phyloP scores from a whole-genome alignment of 805 yeast species.

The Saccharomyces kudriavzevii region DNA sequence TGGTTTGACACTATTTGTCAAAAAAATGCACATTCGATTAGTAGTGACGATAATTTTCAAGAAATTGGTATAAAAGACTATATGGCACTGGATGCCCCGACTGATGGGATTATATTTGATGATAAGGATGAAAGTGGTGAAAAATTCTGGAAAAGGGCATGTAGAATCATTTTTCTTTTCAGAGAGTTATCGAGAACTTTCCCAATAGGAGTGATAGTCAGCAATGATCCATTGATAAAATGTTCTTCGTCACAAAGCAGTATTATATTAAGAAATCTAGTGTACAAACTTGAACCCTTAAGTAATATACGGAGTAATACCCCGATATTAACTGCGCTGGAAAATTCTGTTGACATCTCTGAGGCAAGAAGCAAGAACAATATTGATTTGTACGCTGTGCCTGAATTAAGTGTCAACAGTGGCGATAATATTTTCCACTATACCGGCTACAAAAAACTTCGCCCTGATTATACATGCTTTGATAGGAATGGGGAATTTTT shows the following conservation, averaged over 20 bases:
- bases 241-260: neutral
- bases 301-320: neutral
- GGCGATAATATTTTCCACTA: constrained; percentile 28
- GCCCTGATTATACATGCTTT: constrained; percentile 23
- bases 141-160: constrained; percentile 29
- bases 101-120: constrained; percentile 49
- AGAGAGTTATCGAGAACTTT: constrained; percentile 24
- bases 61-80: constrained; percentile 52
- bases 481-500: constrained; percentile 30
- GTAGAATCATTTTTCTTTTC: constrained; percentile 25
- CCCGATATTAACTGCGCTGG: neutral
- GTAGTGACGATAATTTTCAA: constrained; percentile 29
- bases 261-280: neutral
- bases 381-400: constrained; percentile 14
- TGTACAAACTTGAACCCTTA: neutral
- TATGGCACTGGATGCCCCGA: constrained; percentile 53
- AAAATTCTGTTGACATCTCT: neutral
- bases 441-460: constrained; percentile 26
- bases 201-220: constrained; percentile 5
- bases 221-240: constrained; percentile 5
- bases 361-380: constrained; percentile 21
- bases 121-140: constrained; percentile 29
- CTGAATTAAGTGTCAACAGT: constrained; percentile 20
- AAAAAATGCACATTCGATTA: constrained; percentile 37
- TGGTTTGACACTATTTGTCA: constrained; percentile 60